Base-by-base conservation (phyloP, 1,284 basidiomycete species). In the Moesziomyces antarcticus region DNA sequence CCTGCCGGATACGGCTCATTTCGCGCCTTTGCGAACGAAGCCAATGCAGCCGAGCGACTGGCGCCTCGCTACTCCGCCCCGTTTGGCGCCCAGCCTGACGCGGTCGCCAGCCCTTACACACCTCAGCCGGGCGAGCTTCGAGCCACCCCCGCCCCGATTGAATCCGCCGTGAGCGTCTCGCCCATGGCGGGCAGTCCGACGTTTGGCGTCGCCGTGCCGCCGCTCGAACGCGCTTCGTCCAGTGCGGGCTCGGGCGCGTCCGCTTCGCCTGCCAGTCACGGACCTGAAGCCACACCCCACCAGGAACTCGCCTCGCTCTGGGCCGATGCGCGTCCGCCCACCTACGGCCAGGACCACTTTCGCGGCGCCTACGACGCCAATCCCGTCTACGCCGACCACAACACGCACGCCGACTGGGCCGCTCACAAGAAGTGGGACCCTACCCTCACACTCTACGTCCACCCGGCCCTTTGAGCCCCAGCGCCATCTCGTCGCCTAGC, bases 251-350 rank as follows among this genome's bases (percentile, higher is more conserved):
- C 40, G 37, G 40, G 50, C 25, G 41, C 25, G 1, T 42, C 50
- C 9, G 50, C 40, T 20, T 52, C 50, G 5, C 50, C 50, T 20
- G 50, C 41, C 11, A 52, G 50, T 20, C 33, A 21, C 37, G 16
- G 37, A n/a, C 14, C 33, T 18, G 47, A 35, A 10, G 14, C 14
- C 37, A 40, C 37, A 2, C 37, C 37, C 3, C 4, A 16, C 37
- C 37, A 40, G 37, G 37, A 40, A 40, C 37, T 40, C 37, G 37
- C 37, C 18, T 18, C 37, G 16, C 37, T 40, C 37, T 40, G 37
- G 37, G 14, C 37, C 14, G 37, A 40, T 18, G 11, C 37, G 5
- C 14, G 37, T 7, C 37, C 13, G 5, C 6, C 37, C 18, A 16
- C 37, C 37, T 40, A 40, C 37, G 37, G 14, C 14, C 16, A 40